Base-by-base conservation (phyloP, 2,329 filamentous ascomycete genomes). In the Aureobasidium zeae region DNA sequence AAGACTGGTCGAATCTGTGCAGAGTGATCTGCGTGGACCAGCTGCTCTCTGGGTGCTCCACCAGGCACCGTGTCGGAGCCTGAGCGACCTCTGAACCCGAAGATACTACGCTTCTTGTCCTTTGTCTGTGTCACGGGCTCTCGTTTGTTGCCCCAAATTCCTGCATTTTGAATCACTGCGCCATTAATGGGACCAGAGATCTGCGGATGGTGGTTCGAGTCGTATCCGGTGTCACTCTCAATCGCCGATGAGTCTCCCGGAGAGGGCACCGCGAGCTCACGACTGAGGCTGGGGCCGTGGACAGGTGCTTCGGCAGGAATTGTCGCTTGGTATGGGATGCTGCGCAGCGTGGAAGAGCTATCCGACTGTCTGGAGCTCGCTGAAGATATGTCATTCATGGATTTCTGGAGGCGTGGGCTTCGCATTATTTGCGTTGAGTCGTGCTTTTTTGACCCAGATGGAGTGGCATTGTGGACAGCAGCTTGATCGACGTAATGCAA, bases 151-250 rank as follows among this genome's bases (percentile, higher is more conserved):
- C 87, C 87, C 86, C 88, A 94, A 4, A 77, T 72, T n/a, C 79
- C 75, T 12, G 79, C 73, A 59, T 95, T 84, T 19, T 88, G 80
- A 50, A 96, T 94, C 13, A 86, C 72, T 36, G 85, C 77, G 12
- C 83, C 81, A 58, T 95, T 91, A 46, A 80, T 88, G 1, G 89
- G 88, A 1, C 72, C 85, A 1, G 89, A 95, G 41, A 95, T 95
- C 4, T 57, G 52, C 5, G 65, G 68, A 49, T 68, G 63, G 11
- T 48, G 37, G 16, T 21, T 17, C 10, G 46, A 25, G 11, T 33
- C 33, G 8, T 33, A 10, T 5, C 21, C 16, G 12, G 24, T 12
- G 19, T 41, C 37, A n/a, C 41, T 35, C 4, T 48, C 46, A 22
- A 42, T 30, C 17, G 58, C 61, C 51, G 56, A 60, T 21, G 53